Base-by-base conservation (phyloP, 148 eudicot genomes). In the Rhododendron mucronatum region DNA sequence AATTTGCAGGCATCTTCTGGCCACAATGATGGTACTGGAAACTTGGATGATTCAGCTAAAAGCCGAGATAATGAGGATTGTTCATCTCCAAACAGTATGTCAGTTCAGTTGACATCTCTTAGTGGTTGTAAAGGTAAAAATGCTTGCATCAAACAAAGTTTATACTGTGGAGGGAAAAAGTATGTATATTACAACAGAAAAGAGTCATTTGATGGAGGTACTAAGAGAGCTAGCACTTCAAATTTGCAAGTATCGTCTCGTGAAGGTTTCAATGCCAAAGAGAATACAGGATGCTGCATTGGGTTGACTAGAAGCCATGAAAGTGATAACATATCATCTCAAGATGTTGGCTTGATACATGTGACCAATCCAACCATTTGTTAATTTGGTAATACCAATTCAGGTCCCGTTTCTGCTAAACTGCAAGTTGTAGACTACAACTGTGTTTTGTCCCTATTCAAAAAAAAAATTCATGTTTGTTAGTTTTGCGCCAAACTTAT, bases 181-280 rank as follows among this genome's bases (percentile, higher is more conserved):
- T 6, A 23, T 33, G 47, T 7, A 57, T 18, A 35, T 57, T 18
- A 33, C 8, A 21, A 55, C 57, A n/a, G 75, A 33, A 73, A 86
- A 81, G 84, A 86, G n/a, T 26, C 26, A 59, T 86, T n/a, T 5
- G 5, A 81, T 73, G 80, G 75, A 18, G 53, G 26, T 28, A 21
- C 45, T 15, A 86, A 48, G 18, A 48, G 15, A 23, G 20, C 53
- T 28, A 13, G 51, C 50, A n/a, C 44, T 80, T 80, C 84, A 21
- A 55, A 50, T 80, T 80, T 86, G 84, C 82, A 26, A 84, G 11
- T 86, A 23, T 51, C 9, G 4, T 55, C 80, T 69, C 45, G n/a
- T 71, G 84, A 81, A 63, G 77, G 53, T 75, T 57, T 55, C n/a
- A 82, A 55, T 48, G 23, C 83, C 44, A 11, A 74, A 45, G 83